Conservation (phyloP, 2,329 filamentous ascomycete genomes). For the Verticillium nubilum region DNA sequence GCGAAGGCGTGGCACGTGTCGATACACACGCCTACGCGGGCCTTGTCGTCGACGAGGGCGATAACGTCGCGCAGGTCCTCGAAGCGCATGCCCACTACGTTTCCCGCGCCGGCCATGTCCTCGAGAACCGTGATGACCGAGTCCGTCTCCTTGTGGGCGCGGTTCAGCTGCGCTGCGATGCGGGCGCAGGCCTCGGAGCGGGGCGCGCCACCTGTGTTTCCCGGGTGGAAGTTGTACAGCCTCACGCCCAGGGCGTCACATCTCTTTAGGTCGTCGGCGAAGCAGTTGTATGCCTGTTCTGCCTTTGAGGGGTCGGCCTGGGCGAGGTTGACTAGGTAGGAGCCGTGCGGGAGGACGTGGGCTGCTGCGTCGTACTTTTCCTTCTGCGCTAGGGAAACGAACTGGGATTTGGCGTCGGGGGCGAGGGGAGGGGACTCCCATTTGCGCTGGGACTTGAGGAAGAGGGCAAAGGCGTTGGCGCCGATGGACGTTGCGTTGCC, state of each 20-base stretch:
- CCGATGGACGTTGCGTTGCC: constrained; percentile 74
- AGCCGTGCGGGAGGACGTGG: constrained; percentile 85
- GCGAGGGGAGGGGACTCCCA: constrained; percentile 81
- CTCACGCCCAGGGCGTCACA: constrained; percentile 82
- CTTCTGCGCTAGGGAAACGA: constrained; percentile 61
- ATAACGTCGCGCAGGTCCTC: constrained; percentile 87
- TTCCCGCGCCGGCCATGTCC: constrained; percentile 90
- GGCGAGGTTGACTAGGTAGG: constrained; percentile 93
- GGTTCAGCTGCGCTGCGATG: constrained; percentile 78
- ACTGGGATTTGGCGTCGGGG: constrained; percentile 60
- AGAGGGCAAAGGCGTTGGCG: constrained; percentile 89
- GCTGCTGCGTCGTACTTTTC: constrained; percentile 66
- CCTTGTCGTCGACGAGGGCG: constrained; percentile 70
- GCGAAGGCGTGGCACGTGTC: constrained; percentile 97
- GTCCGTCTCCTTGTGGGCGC: constrained; percentile 69
- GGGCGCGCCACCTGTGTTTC: constrained; percentile 66
- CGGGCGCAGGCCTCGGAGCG: constrained; percentile 67
- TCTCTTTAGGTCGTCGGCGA: constrained; percentile 80
- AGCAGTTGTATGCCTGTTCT: constrained; percentile 76
- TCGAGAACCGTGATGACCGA: constrained; percentile 81
- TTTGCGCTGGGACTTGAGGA: constrained; percentile 94
- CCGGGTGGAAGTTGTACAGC: constrained; percentile 98
- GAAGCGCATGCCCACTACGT: constrained; percentile 79
- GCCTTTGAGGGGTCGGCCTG: constrained; percentile 76
- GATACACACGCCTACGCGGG: constrained; percentile 84